Conservation (phyloP, 2,329 filamentous ascomycete species). For the Paecilomyces dactylethromorphus region DNA sequence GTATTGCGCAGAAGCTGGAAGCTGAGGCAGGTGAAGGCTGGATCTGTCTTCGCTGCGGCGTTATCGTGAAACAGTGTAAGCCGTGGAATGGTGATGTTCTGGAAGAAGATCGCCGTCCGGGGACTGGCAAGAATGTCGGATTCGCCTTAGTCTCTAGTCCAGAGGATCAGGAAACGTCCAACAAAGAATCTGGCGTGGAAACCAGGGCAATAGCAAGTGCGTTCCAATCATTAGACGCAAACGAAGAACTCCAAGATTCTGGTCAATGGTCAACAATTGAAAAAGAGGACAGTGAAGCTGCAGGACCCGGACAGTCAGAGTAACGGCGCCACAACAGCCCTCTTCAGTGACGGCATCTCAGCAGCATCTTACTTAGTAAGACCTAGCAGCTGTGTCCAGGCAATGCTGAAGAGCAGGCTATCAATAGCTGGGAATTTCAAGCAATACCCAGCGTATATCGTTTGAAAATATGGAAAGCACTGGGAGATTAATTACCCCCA, state of each 20-base stretch:
- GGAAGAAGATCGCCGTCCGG: slow-evolving; percentile 28
- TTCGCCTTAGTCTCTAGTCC: slow-evolving; percentile 28
- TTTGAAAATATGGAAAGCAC: not conserved
- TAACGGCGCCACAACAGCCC: slow-evolving; percentile 1
- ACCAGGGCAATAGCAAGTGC: slow-evolving; percentile 14
- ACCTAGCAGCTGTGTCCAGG: not conserved
- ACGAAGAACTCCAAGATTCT: slow-evolving; percentile 29
- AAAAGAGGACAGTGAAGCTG: slow-evolving; percentile 17
- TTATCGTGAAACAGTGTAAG: slow-evolving; percentile 73
- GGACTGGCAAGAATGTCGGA: slow-evolving; percentile 35
- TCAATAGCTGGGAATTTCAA: not conserved
- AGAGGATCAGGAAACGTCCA: slow-evolving; percentile 7
- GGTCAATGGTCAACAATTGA: slow-evolving; percentile 32
- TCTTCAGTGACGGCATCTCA: not conserved
- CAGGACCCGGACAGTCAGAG: not conserved
- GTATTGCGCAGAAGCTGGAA: slow-evolving; percentile 82
- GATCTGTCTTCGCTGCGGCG: slow-evolving; percentile 83
- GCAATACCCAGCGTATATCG: not conserved
- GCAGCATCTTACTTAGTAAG: not conserved
- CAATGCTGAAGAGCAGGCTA: not conserved
- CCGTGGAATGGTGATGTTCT: slow-evolving; percentile 91
- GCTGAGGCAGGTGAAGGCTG: slow-evolving; percentile 91
- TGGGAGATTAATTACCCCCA: not conserved
- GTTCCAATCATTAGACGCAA: slow-evolving; percentile 20
- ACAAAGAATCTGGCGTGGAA: slow-evolving; percentile 2